phyloP scores from a whole-genome alignment of 352 stramenopile species.

The Pythium myriotylum region DNA sequence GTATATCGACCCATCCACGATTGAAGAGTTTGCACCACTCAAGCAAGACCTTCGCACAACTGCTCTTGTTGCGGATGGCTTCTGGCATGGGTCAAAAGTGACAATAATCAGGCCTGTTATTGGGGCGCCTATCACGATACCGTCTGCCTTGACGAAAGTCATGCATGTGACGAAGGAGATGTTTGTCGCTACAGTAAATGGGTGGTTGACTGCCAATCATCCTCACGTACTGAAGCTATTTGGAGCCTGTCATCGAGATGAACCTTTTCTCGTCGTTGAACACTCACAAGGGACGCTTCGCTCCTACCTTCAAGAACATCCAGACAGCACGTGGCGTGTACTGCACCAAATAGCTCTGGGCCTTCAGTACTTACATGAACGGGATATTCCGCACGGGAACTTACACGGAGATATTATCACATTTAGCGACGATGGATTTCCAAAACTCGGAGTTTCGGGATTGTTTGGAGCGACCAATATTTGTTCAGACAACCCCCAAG shows the following conservation, averaged over 20 bases:
- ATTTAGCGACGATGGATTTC: slow-evolving; percentile 30
- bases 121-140: no score
- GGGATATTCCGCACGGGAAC: slow-evolving; percentile 32
- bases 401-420: slow-evolving; percentile 6
- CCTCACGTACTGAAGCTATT: slow-evolving; percentile 11
- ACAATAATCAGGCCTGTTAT: background rate
- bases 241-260: slow-evolving; percentile 14
- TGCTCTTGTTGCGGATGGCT: no score
- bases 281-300: slow-evolving; percentile 5
- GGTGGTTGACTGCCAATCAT: slow-evolving; percentile 3
- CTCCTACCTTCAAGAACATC: slow-evolving; percentile 13
- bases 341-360: slow-evolving; percentile 53
- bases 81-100: no score
- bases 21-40: no score
- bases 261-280: slow-evolving; percentile 16
- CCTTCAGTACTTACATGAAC: slow-evolving; percentile 71
- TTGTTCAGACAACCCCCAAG: background rate
- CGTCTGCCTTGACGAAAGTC: no score
- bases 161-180: no score
- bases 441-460: slow-evolving; percentile 23
- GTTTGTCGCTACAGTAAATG: slow-evolving; percentile 1
- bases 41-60: no score
- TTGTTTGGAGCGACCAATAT: background rate
- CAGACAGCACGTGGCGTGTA: slow-evolving; percentile 24
- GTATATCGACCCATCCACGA: no score